A percentile compares a stretch with the other conserved stretches of the same genome.
Evolutionary conservation across 306 rosid species (phyloP).

Genomic region (Elaeagnus macrophylla): DNA sequence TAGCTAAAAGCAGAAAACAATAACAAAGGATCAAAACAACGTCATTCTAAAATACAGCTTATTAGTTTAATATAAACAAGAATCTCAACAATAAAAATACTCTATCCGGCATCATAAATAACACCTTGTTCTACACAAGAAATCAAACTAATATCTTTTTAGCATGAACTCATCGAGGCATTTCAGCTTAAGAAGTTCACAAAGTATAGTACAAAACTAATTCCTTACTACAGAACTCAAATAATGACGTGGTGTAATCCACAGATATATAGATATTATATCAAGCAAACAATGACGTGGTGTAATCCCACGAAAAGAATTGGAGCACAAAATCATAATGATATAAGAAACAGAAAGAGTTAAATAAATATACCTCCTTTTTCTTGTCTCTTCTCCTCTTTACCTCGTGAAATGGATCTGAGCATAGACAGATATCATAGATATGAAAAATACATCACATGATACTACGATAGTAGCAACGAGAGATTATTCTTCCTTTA

Average conservation of each 20-base stretch:
- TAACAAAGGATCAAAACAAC: too few species aligned
- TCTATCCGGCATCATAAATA: too few species aligned
- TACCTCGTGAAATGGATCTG: slow-evolving; percentile 92
- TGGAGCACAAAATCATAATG: background rate
- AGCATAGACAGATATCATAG: slow-evolving; percentile 8
- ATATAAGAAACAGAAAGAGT: background rate
- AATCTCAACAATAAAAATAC: too few species aligned
- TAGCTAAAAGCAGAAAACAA: too few species aligned
- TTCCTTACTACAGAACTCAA: background rate
- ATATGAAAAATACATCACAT: background rate
- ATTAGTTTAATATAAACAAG: too few species aligned
- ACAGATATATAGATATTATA: too few species aligned
- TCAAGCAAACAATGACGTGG: background rate
- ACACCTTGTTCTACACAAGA: too few species aligned
- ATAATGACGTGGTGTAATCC: background rate
- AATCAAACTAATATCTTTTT: too few species aligned
- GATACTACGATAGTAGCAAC: background rate
- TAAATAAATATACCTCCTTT: slow-evolving; percentile 53
- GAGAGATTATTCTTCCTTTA: background rate
- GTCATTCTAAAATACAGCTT: too few species aligned
- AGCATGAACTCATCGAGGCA: too few species aligned
- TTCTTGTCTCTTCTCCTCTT: slow-evolving; percentile 86
- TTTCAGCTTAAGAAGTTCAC: too few species aligned
- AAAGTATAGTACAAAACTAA: too few species aligned
- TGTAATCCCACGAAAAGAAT: background rate